Evolutionary conservation across 352 stramenopile genomes (phyloP), one percentile per base, ranked within the genome.

Genomic region (Thraustochytrium striatum): DNA sequence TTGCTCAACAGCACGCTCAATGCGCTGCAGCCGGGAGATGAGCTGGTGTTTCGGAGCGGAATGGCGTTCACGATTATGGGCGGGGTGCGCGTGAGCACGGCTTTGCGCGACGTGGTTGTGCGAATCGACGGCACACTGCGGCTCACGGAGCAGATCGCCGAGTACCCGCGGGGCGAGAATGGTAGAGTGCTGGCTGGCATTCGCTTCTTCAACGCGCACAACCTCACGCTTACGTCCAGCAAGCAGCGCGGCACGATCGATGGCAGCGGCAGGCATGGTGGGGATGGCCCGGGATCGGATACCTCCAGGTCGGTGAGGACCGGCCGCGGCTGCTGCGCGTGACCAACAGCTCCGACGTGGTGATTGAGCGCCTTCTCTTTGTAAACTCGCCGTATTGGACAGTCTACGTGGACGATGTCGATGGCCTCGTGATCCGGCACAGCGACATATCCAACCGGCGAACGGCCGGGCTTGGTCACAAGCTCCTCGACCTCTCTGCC

Each of bases 321-420:
- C 36, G 85, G 39, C 85, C 85, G 33, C 33, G 79, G 25, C 43
- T 88, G 11, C 35, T 88, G 16, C 28, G 57, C 28, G 65, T 88
- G 21, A 57, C 72, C 19, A 41, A 25, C 5, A 61, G 62, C 21
- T 59, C 57, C 28, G 52, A 87, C 52, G 38, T 88, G 32, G 32
- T 87, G 2, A 57, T 88, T 16, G 84, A 88, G 72, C 81, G 83
- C n/a, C 41, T 86, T 2, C 62, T 87, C 33, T 82, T 88, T 7
- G 57, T 82, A 43, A 75, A 88, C 58, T 84, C 80, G 21, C 81
- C 85, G 3, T 88, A 85, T 69, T 87, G 83, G 65, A 88, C 83
- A 1, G 65, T 86, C 32, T 84, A 41, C 28, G 55, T 83, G 19
- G 39, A 84, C 5, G 35, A 39, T 25, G 72, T 85, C 0, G 43